Evolutionary conservation across 1,284 basidiomycete species (phyloP), one percentile per base, ranked within the genome.

Genomic region (Apiotrichum veenhuisii): DNA sequence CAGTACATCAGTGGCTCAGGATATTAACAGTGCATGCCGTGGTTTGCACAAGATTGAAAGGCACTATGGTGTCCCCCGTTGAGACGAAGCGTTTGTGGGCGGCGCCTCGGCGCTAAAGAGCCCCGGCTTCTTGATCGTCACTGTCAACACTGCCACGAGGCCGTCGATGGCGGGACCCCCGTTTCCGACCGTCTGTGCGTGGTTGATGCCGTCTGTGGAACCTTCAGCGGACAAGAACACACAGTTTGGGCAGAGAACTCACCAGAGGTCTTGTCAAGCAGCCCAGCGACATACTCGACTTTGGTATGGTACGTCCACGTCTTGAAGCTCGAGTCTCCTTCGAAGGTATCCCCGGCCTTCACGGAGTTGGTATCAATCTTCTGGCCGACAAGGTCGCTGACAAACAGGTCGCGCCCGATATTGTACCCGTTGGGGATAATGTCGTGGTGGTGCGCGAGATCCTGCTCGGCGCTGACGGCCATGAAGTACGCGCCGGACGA

Each of bases 131-230:
- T 44, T 81, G 42, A 93, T 85, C 67, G 81, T 84, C 49, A 94
- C 87, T 0, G 85, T 86, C 63, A 95, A 67, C 1, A 97, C 79
- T 0, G 90, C 91, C 0, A 96, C 87, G 5, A 92, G 79, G 0
- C 94, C 93, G 71, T 97, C 93, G 7, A 87, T 81, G 0, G 91
- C 85, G 50, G 84, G 85, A 17, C 77, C 67, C 2, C 84, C 85
- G 41, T 83, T 68, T 12, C 80, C 76, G 8, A 95, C 88, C 27
- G 79, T 82, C 40, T 80, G 50, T 60, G 82, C 83, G 73, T 92
- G 91, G 55, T 96, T 96, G 67, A 97, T 84, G 5, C 84, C 87
- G 11, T 80, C 72, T 71, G 55, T n/a, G n/a, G n/a, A 20, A 40
- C 8, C 23, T 50, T 52, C 36, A 64, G 59, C 55, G 26, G 20